Conservation (phyloP, 2,329 filamentous ascomycete genomes). For the Venturia effusa region DNA sequence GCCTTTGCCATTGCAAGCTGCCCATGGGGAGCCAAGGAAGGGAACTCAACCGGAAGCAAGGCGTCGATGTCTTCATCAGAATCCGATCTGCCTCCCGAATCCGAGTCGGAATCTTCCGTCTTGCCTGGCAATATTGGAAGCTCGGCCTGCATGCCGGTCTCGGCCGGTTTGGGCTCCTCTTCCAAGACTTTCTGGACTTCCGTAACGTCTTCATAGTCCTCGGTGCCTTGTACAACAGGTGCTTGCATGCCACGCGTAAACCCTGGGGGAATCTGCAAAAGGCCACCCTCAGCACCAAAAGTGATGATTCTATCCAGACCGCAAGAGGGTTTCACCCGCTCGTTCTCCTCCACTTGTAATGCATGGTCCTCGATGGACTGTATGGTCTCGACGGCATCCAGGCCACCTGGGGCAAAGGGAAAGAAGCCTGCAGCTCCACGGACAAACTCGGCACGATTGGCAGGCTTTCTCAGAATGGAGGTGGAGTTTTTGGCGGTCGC, state of each 20-base stretch:
- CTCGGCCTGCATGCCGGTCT: conserved; percentile 14
- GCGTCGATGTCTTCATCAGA: conserved; percentile 63
- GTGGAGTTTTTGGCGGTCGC: conserved; percentile 94
- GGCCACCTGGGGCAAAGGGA: conserved; percentile 81
- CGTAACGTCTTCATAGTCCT: conserved; percentile 48
- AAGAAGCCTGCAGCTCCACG: conserved; percentile 88
- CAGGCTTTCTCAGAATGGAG: conserved; percentile 76
- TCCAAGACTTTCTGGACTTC: conserved; percentile 58
- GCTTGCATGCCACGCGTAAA: conserved; percentile 70
- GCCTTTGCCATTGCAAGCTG: conserved; percentile 59
- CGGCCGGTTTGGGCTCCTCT: conserved; percentile 29
- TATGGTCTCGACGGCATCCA: conserved; percentile 77
- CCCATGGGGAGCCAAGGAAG: conserved; percentile 76
- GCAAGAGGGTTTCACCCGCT: conserved; percentile 29
- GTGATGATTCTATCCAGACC: conserved; percentile 79
- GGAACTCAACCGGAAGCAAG: conserved; percentile 84
- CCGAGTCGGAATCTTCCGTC: conserved; percentile 35
- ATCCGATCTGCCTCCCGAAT: conserved; percentile 29
- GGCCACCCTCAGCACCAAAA: conserved; percentile 62
- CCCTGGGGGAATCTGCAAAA: conserved; percentile 75
- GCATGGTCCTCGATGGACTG: conserved; percentile 74
- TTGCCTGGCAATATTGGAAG: conserved; percentile 19
- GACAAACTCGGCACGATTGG: conserved; percentile 79
- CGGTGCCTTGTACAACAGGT: conserved; percentile 44
- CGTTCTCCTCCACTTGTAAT: conserved; percentile 38